Evolutionary conservation across 225 moss, liverwort and hornwort genomes (phyloP).

Genomic region (Neckera pumila): DNA sequence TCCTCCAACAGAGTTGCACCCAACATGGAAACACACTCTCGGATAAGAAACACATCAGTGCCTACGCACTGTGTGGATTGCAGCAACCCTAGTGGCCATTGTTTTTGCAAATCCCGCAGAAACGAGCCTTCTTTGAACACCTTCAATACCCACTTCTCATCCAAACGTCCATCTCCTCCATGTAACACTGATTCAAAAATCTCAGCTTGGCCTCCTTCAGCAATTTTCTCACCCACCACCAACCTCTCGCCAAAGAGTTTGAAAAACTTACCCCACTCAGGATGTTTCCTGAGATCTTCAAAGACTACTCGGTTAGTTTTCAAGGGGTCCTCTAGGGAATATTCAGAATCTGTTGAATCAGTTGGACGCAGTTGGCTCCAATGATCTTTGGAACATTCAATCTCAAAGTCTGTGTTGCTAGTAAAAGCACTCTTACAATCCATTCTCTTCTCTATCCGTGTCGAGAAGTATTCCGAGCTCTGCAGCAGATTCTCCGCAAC

Average conservation of each 20-base stretch:
- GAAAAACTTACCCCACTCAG: background rate
- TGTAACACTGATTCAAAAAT: background rate
- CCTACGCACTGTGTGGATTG: background rate
- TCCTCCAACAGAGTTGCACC: background rate
- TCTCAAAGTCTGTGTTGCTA: background rate
- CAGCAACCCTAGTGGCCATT: background rate
- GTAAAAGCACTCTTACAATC: background rate
- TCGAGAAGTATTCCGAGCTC: background rate
- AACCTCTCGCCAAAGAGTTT: background rate
- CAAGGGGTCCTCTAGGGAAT: background rate
- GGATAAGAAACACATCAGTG: background rate
- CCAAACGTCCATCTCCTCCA: background rate
- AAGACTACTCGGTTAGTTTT: background rate
- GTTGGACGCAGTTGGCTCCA: background rate
- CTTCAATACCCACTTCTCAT: background rate
- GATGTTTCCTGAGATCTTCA: background rate
- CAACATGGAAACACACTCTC: background rate
- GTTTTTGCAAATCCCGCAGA: background rate
- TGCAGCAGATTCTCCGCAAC: background rate
- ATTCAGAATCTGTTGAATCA: background rate
- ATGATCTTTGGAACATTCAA: background rate
- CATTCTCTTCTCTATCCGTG: background rate
- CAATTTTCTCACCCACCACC: background rate
- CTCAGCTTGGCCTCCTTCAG: background rate
- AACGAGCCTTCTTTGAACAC: background rate